phyloP scores from a whole-genome alignment of 169 alveolate genomes.

The Perkinsus chesapeaki region DNA sequence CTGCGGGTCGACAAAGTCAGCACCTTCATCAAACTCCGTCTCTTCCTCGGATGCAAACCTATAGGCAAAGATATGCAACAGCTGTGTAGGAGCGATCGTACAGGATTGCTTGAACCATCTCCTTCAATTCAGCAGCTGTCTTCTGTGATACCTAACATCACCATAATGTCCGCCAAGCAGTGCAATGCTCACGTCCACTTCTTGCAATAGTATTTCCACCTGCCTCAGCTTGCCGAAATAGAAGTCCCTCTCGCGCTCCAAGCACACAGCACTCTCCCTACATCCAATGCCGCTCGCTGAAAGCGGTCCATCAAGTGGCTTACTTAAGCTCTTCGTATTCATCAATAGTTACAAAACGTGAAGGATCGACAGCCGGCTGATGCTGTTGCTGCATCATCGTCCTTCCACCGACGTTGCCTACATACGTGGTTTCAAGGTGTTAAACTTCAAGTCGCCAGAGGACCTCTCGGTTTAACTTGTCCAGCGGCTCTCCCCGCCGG shows the following conservation, averaged over 20 bases:
- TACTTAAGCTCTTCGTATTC: slow-evolving; percentile 21
- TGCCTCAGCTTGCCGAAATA: slow-evolving; percentile 30
- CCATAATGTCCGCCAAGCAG: not conserved
- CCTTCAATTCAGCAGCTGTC: not conserved
- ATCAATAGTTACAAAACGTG: not conserved
- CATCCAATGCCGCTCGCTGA: not conserved
- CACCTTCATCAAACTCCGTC: not conserved
- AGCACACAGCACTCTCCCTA: not conserved
- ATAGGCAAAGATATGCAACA: not conserved
- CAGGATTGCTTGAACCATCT: not conserved
- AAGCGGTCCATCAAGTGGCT: not conserved
- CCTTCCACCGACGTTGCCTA: slow-evolving; percentile 13
- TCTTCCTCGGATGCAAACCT: not conserved
- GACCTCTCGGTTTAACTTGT: not conserved
- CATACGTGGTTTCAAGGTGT: no score
- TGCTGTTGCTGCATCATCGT: slow-evolving; percentile 10
- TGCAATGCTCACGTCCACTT: not conserved
- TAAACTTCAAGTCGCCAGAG: not conserved
- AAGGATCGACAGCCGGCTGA: not conserved
- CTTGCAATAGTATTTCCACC: slow-evolving; percentile 12
- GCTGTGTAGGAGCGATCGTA: not conserved
- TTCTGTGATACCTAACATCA: not conserved
- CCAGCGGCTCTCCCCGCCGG: not conserved
- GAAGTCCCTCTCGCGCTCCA: slow-evolving; percentile 27
- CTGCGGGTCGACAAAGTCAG: no score